Evolutionary conservation across 371 early-diverging fungal genomes (phyloP), one percentile per base, ranked within the genome.

Genomic region (Mortierella sp.): DNA sequence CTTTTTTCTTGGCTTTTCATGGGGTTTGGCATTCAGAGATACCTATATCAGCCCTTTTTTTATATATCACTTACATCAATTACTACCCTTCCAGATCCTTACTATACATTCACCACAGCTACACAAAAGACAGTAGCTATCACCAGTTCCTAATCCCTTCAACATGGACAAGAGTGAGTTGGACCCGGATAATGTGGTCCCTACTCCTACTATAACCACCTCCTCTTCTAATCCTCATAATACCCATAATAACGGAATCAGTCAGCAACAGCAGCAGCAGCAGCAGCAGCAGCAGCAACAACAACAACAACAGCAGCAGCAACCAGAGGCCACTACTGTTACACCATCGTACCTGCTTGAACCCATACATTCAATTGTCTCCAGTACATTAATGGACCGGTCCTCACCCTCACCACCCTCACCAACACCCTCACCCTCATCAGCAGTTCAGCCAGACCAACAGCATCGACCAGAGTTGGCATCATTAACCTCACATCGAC

Each of bases 81-180:
- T 28, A 54, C 54, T 54, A 26, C 24, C 30, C 28, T 20, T 55
- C 55, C 55, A 55, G 26, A 55, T 55, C 28, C 30, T 28, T 22
- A 4, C 30, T 24, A 2, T 28, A 3, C 18, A 28, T 54, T 24
- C 24, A 6, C 49, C 26, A n/a, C 8, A 8, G 5, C 26, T 54
- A n/a, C n/a, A n/a, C n/a, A 47, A 14, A 24, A 28, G 24, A 55
- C 55, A 12, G 11, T 14, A 22, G 20, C 37, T 24, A 22, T 64
- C 20, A 52, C 20, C 24, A 9, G 30, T 28, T 55, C 24, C 11
- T 55, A 55, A 18, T 51, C 30, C 5, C 32, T 1, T 18, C 39
- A 39, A 24, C 20, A 68, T 68, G 69, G 69, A 68, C 40, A 68
- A 68, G 28, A 52, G 62, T 45, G 60, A 68, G 49, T 45, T 60